Percentiles rank a stretch among this genome's conserved stretches.
Evolutionary conservation across 176 grass and related monocot genomes (phyloP).

Genomic region (Musa troglodytarum): DNA sequence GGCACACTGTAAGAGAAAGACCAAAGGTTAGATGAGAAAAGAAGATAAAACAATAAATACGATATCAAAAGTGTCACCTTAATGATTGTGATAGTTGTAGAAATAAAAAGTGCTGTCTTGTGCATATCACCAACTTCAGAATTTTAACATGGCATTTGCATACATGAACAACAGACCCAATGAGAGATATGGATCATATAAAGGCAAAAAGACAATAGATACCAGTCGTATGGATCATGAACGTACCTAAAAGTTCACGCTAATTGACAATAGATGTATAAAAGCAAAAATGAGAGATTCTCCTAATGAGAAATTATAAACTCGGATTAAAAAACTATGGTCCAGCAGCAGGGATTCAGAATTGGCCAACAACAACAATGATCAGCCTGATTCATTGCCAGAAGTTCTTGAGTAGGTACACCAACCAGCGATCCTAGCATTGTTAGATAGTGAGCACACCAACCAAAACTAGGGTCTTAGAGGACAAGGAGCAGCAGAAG

Average conservation of each 20-base stretch:
- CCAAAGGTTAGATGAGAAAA: neutral
- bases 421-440: neutral
- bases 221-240: neutral
- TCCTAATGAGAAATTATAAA: neutral
- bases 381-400: no score
- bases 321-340: neutral
- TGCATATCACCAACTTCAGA: neutral
- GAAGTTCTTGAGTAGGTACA: neutral
- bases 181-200: no score
- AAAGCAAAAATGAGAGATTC: neutral
- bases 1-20: slow-evolving; percentile 64
- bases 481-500: no score
- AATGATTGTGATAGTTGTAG: neutral
- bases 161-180: neutral
- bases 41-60: neutral
- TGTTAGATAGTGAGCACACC: no score
- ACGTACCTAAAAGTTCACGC: neutral
- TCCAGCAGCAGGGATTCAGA: neutral
- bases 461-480: no score
- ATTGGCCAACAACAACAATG: no score
- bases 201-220: no score
- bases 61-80: neutral
- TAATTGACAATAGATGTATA: neutral
- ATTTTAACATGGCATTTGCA: neutral
- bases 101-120: neutral